These are phyloP conservation scores for Pulicaria dysenterica DNA, from an alignment of 129 eudicot genomes.

Conservation along the genomic window DNA sequence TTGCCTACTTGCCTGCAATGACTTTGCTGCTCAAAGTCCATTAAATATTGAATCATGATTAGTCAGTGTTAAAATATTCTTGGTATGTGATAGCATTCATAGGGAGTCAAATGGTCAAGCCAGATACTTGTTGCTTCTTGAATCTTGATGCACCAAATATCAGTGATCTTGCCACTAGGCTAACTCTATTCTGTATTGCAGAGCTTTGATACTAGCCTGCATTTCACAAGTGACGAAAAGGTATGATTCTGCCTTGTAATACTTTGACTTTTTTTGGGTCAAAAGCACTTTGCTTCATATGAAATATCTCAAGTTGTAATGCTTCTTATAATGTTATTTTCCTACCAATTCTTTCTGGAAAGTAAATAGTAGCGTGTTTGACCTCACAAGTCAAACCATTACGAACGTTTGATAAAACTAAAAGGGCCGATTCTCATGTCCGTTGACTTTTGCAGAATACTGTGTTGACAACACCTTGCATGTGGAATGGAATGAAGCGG, in stretches of 20 bases:
- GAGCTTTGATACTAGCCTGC: slow-evolving; percentile 49
- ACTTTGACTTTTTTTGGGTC: slow-evolving; percentile 15
- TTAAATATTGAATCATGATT: no score
- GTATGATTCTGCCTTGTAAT: slow-evolving; percentile 25
- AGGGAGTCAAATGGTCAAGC: no score
- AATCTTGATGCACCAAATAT: no score
- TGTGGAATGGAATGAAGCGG: slow-evolving; percentile 61
- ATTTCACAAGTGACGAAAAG: slow-evolving; percentile 64
- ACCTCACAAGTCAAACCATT: slow-evolving; percentile 13
- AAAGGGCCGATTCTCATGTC: slow-evolving; percentile 5
- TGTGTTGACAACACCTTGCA: slow-evolving; percentile 50
- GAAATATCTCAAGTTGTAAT: not conserved
- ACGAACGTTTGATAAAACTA: not conserved
- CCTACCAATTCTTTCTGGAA: not conserved
- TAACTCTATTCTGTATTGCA: slow-evolving; percentile 33
- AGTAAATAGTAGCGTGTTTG: not conserved
- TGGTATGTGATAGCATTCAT: no score
- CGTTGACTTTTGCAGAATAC: slow-evolving; percentile 43
- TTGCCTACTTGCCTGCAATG: no score
- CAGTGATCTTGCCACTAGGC: not conserved
- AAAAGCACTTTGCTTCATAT: not conserved
- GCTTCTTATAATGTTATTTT: slow-evolving; percentile 12
- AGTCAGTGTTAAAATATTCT: no score
- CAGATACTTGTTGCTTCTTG: no score
- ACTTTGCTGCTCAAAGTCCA: no score